A percentile compares a stretch with the other conserved stretches of the same genome.
These are phyloP conservation scores for Phoma sp. DNA, from an alignment of 2,329 filamentous ascomycete species.

Conservation along the genomic window DNA sequence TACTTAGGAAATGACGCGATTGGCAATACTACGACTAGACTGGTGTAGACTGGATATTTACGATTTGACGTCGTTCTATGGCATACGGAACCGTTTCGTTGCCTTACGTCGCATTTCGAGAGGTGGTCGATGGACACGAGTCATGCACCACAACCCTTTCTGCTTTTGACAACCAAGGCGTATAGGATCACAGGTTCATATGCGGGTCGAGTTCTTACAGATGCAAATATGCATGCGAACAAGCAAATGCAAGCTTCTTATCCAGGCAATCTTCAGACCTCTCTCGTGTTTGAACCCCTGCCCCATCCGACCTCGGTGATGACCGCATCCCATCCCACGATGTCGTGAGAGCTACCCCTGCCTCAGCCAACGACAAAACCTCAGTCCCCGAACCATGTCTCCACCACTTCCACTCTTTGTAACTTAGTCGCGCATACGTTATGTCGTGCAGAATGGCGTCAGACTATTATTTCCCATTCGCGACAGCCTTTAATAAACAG, in stretches of 20 bases:
- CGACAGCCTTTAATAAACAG: neutral
- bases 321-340: conserved; percentile 5
- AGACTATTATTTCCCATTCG: neutral
- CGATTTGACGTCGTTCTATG: too few relatives aligned
- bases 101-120: too few relatives aligned
- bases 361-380: conserved; percentile 5
- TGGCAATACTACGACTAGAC: too few relatives aligned
- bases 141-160: neutral
- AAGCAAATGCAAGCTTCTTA: neutral
- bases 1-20: too few relatives aligned
- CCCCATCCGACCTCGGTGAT: conserved; percentile 6
- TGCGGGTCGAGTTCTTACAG: neutral
- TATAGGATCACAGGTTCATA: neutral
- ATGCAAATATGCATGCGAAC: neutral
- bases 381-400: neutral
- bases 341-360: conserved; percentile 9
- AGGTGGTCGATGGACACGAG: too few relatives aligned
- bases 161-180: too few relatives aligned
- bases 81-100: neutral
- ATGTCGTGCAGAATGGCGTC: conserved; percentile 14
- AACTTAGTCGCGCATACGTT: conserved; percentile 2
- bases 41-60: too few relatives aligned
- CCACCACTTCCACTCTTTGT: conserved; percentile 1
- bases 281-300: neutral
- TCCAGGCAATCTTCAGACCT: neutral